These are phyloP conservation scores for Arthroderma uncinatum DNA, from an alignment of 2,329 filamentous ascomycete species.

Conservation along the genomic window DNA sequence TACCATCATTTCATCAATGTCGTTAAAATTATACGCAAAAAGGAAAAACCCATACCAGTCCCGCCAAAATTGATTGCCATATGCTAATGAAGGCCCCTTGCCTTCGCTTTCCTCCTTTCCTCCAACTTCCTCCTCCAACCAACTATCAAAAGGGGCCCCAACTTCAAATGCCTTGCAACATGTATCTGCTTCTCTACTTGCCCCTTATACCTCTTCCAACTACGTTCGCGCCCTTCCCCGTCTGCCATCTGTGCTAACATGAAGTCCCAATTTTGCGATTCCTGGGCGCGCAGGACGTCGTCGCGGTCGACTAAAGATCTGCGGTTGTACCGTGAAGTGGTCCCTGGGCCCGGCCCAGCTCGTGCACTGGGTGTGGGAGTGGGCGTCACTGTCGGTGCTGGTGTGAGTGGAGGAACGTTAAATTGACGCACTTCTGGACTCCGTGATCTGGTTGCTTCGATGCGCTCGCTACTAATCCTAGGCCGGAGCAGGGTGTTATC, in stretches of 20 bases:
- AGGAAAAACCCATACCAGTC: neutral
- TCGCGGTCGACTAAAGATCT: slow-evolving; percentile 16
- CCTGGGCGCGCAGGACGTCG: slow-evolving; percentile 21
- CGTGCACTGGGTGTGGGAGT: neutral
- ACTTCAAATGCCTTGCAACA: neutral
- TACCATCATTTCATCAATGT: neutral
- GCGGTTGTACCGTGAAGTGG: slow-evolving; percentile 2
- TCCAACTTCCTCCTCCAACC: neutral
- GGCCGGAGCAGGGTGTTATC: neutral
- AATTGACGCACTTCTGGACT: neutral
- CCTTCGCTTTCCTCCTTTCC: slow-evolving; percentile 1
- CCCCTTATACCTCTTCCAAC: slow-evolving; percentile 26
- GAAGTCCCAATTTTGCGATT: slow-evolving; percentile 32
- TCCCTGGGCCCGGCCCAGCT: neutral
- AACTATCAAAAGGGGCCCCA: neutral
- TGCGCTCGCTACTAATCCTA: neutral
- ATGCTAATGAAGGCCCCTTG: neutral
- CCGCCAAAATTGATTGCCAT: neutral
- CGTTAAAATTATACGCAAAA: neutral
- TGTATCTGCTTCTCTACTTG: slow-evolving; percentile 18
- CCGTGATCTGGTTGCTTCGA: neutral
- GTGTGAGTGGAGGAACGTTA: neutral
- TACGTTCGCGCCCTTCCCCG: slow-evolving; percentile 30
- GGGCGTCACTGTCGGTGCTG: neutral
- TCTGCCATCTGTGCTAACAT: slow-evolving; percentile 35